phyloP scores from a whole-genome alignment of 2,329 filamentous ascomycete genomes.

The Pseudogymnoascus verrucosus region DNA sequence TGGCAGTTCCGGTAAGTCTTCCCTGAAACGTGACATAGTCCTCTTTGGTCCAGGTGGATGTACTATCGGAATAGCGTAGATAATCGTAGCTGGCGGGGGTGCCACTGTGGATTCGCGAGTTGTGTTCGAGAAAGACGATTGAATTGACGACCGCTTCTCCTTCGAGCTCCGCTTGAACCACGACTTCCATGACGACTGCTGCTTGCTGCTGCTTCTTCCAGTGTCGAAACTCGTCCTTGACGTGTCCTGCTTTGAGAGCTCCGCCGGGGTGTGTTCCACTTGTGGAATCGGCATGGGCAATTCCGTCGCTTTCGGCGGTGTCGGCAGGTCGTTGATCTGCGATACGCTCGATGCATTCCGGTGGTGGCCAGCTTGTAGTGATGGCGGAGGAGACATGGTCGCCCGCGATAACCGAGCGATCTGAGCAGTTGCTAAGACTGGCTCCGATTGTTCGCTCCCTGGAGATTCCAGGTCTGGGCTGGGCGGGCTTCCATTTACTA shows the following conservation, averaged over 20 bases:
- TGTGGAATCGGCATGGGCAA: not conserved
- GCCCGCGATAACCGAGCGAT: conserved; percentile 40
- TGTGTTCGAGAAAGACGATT: conserved; percentile 84
- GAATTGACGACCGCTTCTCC: conserved; percentile 47
- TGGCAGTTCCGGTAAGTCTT: conserved; percentile 82
- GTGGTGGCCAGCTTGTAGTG: conserved; percentile 34
- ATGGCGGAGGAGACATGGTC: conserved; percentile 37
- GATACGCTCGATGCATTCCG: conserved; percentile 44
- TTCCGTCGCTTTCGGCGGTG: conserved; percentile 10
- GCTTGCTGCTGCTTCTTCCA: conserved; percentile 31
- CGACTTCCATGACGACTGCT: conserved; percentile 53
- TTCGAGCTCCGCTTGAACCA: conserved; percentile 56
- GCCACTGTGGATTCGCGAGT: conserved; percentile 73
- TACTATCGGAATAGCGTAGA: conserved; percentile 13
- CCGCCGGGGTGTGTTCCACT: conserved; percentile 23
- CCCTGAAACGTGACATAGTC: conserved; percentile 83
- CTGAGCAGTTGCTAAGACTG: conserved; percentile 40
- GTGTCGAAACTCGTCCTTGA: conserved; percentile 48
- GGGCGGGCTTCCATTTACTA: conserved; percentile 16
- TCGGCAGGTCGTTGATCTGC: conserved; percentile 38
- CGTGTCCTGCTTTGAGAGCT: conserved; percentile 41
- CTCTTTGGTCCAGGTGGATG: conserved; percentile 51
- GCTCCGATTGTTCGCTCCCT: conserved; percentile 22
- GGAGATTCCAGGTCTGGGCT: conserved; percentile 25
- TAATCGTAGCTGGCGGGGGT: not conserved